Evolutionary conservation across 345 rosid species (phyloP).

Genomic region (Eucalyptus paniculata): DNA sequence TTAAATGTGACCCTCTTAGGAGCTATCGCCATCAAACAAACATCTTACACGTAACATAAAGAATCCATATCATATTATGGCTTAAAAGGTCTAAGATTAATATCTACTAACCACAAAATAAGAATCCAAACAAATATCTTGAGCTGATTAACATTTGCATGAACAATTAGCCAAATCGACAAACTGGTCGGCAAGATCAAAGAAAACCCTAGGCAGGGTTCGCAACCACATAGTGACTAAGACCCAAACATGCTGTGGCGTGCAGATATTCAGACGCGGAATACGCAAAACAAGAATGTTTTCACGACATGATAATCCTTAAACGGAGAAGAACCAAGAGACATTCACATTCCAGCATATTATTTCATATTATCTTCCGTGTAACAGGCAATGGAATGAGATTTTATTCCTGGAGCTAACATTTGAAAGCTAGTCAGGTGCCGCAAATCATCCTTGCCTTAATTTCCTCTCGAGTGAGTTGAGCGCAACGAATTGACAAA

Average conservation of each 20-base stretch:
- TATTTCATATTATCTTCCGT: not conserved
- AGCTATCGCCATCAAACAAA: not conserved
- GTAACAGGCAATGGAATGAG: not conserved
- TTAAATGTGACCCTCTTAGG: not conserved
- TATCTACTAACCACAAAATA: not conserved
- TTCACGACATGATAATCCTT: not conserved
- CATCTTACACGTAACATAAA: not conserved
- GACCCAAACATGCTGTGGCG: not conserved
- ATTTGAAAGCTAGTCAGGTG: not conserved
- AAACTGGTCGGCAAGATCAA: not conserved
- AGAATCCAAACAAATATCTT: not conserved
- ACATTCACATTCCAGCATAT: not conserved
- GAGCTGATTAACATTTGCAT: not conserved
- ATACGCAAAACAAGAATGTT: not conserved
- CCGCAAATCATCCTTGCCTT: not conserved
- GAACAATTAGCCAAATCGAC: not conserved
- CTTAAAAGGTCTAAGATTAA: not conserved
- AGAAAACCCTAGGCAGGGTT: not conserved
- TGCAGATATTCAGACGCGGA: not conserved
- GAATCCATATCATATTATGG: not conserved
- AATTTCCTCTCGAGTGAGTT: not conserved
- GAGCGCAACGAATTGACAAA: slow-evolving; percentile 1
- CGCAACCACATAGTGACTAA: not conserved
- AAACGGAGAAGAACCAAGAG: not conserved
- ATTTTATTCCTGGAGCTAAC: not conserved